phyloP scores from a whole-genome alignment of 352 stramenopile species.

The Phytophthora pinifolia region DNA sequence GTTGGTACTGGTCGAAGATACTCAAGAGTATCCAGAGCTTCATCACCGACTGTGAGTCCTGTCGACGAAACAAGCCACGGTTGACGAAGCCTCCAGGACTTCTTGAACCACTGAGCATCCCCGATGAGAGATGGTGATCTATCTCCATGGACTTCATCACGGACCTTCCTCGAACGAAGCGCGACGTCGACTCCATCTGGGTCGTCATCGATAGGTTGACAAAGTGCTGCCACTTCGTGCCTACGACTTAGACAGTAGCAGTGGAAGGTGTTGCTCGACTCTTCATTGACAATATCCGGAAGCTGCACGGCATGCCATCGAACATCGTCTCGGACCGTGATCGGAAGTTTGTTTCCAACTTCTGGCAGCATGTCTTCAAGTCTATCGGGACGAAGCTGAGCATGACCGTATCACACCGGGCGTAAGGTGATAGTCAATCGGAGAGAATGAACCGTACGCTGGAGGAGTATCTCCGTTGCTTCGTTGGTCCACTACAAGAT shows the following conservation, averaged over 20 bases:
- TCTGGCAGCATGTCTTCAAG: conserved; percentile 14
- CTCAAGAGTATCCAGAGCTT: conserved; percentile 5
- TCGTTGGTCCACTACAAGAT: conserved; percentile 1
- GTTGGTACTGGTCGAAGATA: conserved; percentile 17
- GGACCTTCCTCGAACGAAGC: conserved; percentile 2
- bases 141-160: conserved; percentile 21
- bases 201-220: conserved; percentile 20
- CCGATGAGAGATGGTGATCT: conserved; percentile 4
- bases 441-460: conserved; percentile 2
- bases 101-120: conserved; percentile 9
- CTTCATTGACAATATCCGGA: conserved; percentile 17
- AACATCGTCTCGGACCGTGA: conserved; percentile 21
- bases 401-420: conserved; percentile 9
- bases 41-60: conserved; percentile 7
- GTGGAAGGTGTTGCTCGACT: conserved; percentile 14
- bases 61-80: conserved; percentile 1
- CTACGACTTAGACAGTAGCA: conserved; percentile 5
- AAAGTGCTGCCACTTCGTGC: conserved; percentile 13
- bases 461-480: conserved; percentile 4
- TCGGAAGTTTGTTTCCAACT: conserved; percentile 16
- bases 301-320: conserved; percentile 7
- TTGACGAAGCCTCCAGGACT: not conserved
- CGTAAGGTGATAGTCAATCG: conserved; percentile 11
- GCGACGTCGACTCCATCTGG: conserved; percentile 10
- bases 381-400: conserved; percentile 7